Base-by-base conservation (phyloP, 331 rosid genomes). In the Malus hybrid region DNA sequence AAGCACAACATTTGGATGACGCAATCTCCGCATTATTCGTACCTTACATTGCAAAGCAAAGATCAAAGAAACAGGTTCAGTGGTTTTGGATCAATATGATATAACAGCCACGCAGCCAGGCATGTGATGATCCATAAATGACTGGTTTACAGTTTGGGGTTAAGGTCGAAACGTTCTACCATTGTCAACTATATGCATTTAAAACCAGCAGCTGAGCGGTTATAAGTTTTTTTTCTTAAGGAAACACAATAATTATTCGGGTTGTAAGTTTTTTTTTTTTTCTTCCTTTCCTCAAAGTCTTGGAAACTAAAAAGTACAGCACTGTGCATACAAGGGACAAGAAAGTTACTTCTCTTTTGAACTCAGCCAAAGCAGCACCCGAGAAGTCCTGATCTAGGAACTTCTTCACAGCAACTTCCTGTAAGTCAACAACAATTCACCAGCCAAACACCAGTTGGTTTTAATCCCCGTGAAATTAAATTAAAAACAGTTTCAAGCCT, bases 361-460 rank as follows among this genome's bases (percentile, higher is more conserved):
- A 95, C 87, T 95, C 99, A 29, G 93, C 96, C 89, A 95, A 90
- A 85, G 98, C 98, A 84, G 97, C 93, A 28, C 99, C 99, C 56
- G 98, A 92, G 80, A 95, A 95, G 79, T 95, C 99, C 87, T 95
- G 99, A 85, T 95, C 99, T 77, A 95, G 83, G 83, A 95, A 95
- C 85, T 95, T 95, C 88, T 95, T 95, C 85, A 95, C 99, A 67
- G 98, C 99, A 80, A 95, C 99, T 86, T 95, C 99, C 99, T 95
- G 90, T 71, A 81, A 65, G 77, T 78, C 83, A 86, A 80, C 56
- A 69, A 77, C 32, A 78, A 56, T 44, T 61, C 67, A 81, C 46
- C 65, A 74, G 80, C 76, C 75, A 62, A 48, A 76, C 15, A 19
- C 13, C 19, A 10, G 22, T 67, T 32, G 31, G 31, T 27, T 62